Conservation (phyloP, 441 rosid species). For the Brassica hybrid region DNA sequence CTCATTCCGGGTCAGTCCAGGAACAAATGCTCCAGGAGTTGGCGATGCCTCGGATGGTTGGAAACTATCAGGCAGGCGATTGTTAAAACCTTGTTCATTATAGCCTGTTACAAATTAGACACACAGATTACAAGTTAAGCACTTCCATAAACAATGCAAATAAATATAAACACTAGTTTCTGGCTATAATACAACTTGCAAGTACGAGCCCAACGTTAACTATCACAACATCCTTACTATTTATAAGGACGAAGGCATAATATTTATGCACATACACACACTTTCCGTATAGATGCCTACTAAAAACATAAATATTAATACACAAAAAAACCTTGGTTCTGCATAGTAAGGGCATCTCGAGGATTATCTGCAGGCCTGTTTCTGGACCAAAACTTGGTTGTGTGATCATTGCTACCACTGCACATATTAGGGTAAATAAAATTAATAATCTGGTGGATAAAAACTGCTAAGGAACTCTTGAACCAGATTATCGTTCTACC, state of each 20-base stretch:
- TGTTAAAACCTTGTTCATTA: constrained; percentile 79
- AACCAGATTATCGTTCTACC: constrained; percentile 50
- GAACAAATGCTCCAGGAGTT: constrained; percentile 80
- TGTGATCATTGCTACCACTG: constrained; percentile 98
- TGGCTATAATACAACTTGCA: background rate
- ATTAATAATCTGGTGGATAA: constrained; percentile 22
- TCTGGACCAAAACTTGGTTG: constrained; percentile 99
- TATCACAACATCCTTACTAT: constrained; percentile 24
- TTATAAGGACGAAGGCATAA: constrained; percentile 8
- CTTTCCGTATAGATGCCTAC: background rate
- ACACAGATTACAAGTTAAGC: background rate
- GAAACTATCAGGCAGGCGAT: constrained; percentile 82
- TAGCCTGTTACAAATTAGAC: constrained; percentile 57
- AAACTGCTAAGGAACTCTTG: too few species aligned
- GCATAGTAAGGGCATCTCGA: constrained; percentile 78
- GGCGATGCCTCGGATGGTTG: constrained; percentile 70
- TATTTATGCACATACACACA: constrained; percentile 11
- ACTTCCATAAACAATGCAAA: background rate
- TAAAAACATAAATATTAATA: background rate
- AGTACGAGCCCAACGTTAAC: constrained; percentile 21
- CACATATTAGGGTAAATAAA: constrained; percentile 42
- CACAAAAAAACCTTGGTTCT: constrained; percentile 69
- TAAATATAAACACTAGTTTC: background rate
- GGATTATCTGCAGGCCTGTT: constrained; percentile 95
- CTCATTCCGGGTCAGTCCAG: constrained; percentile 83